Conservation (phyloP, 208 protist genomes). For the Trichomonas vaginalis region DNA sequence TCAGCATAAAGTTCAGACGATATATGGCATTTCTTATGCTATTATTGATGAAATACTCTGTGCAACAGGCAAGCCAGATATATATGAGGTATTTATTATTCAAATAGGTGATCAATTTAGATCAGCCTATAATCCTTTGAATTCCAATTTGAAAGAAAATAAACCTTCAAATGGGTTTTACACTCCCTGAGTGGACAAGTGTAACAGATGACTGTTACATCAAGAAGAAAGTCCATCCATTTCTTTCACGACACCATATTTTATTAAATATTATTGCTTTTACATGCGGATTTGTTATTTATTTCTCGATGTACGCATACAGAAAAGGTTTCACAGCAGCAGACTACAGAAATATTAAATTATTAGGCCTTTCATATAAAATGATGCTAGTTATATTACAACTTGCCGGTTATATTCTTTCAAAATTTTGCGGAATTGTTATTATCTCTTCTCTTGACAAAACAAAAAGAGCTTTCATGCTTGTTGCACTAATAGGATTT, state of each 20-base stretch:
- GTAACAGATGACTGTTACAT: not conserved
- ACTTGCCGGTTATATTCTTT: not conserved
- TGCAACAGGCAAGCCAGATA: no score
- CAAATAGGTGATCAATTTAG: no score
- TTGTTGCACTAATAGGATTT: not conserved
- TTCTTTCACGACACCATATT: not conserved
- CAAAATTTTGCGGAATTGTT: not conserved
- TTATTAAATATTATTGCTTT: not conserved
- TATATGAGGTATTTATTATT: no score
- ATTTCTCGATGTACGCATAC: not conserved
- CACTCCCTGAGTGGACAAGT: not conserved
- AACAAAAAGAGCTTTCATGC: not conserved
- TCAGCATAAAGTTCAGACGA: no score
- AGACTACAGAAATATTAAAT: not conserved
- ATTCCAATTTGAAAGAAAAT: no score
- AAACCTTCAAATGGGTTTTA: no score
- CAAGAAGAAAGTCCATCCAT: not conserved
- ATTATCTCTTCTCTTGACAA: not conserved
- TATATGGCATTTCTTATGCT: no score
- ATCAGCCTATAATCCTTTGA: no score
- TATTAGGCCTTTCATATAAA: not conserved
- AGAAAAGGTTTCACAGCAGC: not conserved
- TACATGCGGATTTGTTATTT: not conserved
- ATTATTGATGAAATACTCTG: no score
- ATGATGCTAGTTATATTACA: not conserved